Percentiles rank a stretch among this genome's conserved stretches.
Conservation (phyloP, 2,329 filamentous ascomycete species). For the Hypoxylon sp. region DNA sequence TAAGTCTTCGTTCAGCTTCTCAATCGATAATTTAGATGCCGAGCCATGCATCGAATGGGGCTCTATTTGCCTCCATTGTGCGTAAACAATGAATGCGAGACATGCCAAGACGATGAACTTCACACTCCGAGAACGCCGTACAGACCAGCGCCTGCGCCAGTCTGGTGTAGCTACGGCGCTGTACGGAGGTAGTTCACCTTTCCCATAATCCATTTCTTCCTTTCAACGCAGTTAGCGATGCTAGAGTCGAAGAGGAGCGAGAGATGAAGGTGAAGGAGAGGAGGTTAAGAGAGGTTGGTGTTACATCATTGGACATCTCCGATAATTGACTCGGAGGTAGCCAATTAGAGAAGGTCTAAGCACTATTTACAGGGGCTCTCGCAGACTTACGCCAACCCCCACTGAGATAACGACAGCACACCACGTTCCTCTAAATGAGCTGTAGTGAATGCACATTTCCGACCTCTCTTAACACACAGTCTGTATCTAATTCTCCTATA, state of each 20-base stretch:
- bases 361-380: constrained; percentile 15
- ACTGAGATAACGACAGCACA: constrained; percentile 39
- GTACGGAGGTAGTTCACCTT: constrained; percentile 63
- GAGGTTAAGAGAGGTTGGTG: constrained; percentile 35
- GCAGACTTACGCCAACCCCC: constrained; percentile 30
- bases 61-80: constrained; percentile 63
- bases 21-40: constrained; percentile 61
- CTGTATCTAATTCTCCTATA: too few species aligned
- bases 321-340: constrained; percentile 9
- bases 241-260: constrained; percentile 13
- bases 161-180: constrained; percentile 54
- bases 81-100: constrained; percentile 66
- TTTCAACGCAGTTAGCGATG: not conserved
- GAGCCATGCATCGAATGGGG: constrained; percentile 24
- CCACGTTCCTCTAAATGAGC: too few species aligned
- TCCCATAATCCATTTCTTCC: constrained; percentile 56
- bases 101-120: constrained; percentile 63
- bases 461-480: too few species aligned
- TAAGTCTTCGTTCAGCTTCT: constrained; percentile 69
- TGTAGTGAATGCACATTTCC: too few species aligned
- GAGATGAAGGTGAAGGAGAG: not conserved
- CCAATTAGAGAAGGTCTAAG: constrained; percentile 39
- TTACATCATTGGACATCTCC: constrained; percentile 23
- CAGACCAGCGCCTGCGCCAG: constrained; percentile 50
- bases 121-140: constrained; percentile 63